Evolutionary conservation across 2,329 filamentous ascomycete species (phyloP).

Genomic region (Byssochlamys sp.): DNA sequence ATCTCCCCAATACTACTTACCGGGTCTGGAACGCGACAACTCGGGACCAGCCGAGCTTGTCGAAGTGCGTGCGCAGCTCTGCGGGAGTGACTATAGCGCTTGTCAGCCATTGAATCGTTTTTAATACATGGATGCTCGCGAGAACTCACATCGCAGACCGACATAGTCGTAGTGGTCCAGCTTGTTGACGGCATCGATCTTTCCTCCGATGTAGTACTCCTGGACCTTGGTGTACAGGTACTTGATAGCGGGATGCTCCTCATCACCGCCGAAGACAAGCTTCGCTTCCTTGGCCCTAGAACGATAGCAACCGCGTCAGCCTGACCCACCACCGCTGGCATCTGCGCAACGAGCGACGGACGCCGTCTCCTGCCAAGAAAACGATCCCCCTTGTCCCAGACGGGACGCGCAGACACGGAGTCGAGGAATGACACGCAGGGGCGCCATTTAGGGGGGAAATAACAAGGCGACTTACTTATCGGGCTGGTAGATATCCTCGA

Average conservation of each 20-base stretch:
- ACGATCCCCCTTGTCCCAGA: not conserved
- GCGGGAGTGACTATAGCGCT: constrained; percentile 65
- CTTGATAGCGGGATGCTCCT: constrained; percentile 83
- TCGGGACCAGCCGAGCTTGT: constrained; percentile 97
- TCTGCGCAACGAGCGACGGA: not conserved
- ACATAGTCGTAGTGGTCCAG: constrained; percentile 99
- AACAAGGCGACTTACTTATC: constrained; percentile 62
- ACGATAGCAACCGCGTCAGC: constrained; percentile 18
- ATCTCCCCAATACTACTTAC: constrained; percentile 11
- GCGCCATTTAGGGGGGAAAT: not conserved
- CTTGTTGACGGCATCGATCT: constrained; percentile 88
- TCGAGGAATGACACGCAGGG: not conserved
- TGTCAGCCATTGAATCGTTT: constrained; percentile 7
- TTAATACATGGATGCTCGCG: not conserved
- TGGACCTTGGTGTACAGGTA: constrained; percentile 73
- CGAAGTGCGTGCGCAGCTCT: constrained; percentile 90
- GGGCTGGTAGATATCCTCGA: constrained; percentile 89
- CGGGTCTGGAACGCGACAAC: constrained; percentile 97
- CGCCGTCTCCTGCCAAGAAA: not conserved
- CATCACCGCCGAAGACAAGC: constrained; percentile 86
- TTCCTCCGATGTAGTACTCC: constrained; percentile 90
- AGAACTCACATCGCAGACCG: constrained; percentile 69
- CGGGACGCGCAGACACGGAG: constrained; percentile 1
- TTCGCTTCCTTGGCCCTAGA: constrained; percentile 74
- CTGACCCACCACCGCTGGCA: constrained; percentile 9